Base-by-base conservation (phyloP, 2,329 filamentous ascomycete species). In the Aspergillus caelatus region DNA sequence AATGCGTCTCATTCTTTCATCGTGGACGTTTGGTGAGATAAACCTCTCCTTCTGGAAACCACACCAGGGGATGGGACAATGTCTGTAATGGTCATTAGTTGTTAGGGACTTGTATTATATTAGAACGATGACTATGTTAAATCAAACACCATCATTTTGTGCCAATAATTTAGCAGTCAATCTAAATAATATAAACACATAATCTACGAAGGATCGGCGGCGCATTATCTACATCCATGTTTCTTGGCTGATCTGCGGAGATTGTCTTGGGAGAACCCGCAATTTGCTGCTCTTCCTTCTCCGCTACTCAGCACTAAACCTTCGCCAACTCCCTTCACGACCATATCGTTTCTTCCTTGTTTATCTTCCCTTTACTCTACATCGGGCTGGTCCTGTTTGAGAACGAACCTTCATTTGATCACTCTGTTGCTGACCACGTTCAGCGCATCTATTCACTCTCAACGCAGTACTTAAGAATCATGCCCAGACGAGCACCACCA, bases 311-410 rank as follows among this genome's bases (percentile, higher is more conserved):
- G 56, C 36, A 46, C 56, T 48, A 36, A 36, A 55, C 58, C 39
- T 39, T 39, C 58, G 50, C 50, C 26, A 26, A 21, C 34, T 41
- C 32, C n/a, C 53, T 30, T 57, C 62, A 45, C 43, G 30, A 19
- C 26, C 32, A 46, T 59, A 53, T 61, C 55, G 4, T 12, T 11
- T 53, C 28, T 34, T 57, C 43, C 21, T 50, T 53, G 34, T 58
- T 54, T 41, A 21, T 46, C 36, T 21, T 19, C 41, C 55, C 57
- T 60, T 58, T 57, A 30, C 59, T 52, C 57, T 62, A 54, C 58
- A 46, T 48, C 70, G 75, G 76, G 76, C 76, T 77, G 76, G 76
- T 58, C 76, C 76, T 78, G 75, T 46, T 68, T 58, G 39, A 65
- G 56, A 43, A 54, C 65, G 32, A 60, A 59, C 62, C 56, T 28